Percentiles rank a stretch among this genome's conserved stretches.
Evolutionary conservation across 805 yeast species (phyloP).

Genomic region (Candida pini): DNA sequence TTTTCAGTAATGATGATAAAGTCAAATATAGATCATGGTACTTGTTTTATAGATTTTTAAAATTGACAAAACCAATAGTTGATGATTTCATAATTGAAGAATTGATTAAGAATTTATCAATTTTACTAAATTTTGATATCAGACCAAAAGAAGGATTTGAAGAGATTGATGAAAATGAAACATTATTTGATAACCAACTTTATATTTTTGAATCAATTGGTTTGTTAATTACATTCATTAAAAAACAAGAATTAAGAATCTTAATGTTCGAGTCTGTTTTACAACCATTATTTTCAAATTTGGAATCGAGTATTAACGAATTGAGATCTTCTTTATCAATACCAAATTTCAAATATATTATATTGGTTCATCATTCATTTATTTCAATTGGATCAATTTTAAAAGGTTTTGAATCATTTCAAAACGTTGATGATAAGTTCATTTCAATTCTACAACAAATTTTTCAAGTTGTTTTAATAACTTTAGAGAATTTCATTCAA

Average conservation of each 20-base stretch:
- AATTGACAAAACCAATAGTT: constrained; percentile 63
- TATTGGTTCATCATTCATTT: constrained; percentile 81
- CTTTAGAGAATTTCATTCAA: constrained; percentile 68
- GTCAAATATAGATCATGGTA: constrained; percentile 90
- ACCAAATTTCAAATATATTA: constrained; percentile 39
- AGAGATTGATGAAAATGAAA: constrained; percentile 46
- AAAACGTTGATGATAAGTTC: constrained; percentile 29
- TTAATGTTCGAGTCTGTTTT: constrained; percentile 59
- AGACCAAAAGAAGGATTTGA: too few species aligned
- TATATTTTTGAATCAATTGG: constrained; percentile 87
- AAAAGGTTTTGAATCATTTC: constrained; percentile 64
- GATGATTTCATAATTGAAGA: constrained; percentile 47
- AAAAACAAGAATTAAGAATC: constrained; percentile 37
- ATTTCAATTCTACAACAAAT: constrained; percentile 28
- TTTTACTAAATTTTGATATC: constrained; percentile 57
- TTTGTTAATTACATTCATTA: constrained; percentile 52
- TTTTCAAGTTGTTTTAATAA: constrained; percentile 77
- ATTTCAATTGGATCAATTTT: constrained; percentile 88
- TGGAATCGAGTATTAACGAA: constrained; percentile 62
- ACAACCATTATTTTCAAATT: constrained; percentile 66
- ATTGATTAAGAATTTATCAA: constrained; percentile 54
- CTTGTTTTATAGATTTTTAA: constrained; percentile 75
- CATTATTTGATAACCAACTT: constrained; percentile 75
- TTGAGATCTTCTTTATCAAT: constrained; percentile 25
- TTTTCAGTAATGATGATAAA: constrained; percentile 65